These are phyloP conservation scores for Pinguiococcus pyrenoidosus DNA, from an alignment of 108 stramenopile species.

Conservation along the genomic window DNA sequence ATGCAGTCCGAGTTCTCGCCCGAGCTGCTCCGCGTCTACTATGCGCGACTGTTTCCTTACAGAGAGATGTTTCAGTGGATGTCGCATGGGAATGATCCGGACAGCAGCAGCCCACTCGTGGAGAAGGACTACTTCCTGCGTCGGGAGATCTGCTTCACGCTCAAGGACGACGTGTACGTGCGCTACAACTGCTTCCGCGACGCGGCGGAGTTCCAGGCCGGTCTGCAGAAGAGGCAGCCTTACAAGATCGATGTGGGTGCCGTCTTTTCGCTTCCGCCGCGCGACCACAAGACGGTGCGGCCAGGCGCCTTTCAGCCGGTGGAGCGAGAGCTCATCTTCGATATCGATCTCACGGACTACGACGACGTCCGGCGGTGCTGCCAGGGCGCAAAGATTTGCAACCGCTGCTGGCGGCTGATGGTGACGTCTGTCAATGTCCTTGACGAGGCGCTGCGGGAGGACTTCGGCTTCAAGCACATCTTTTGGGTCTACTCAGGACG, in stretches of 20 bases:
- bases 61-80: conserved; percentile 35
- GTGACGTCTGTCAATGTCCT: conserved; percentile 80
- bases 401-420: conserved; percentile 90
- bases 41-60: conserved; percentile 70
- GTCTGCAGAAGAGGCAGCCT: conserved; percentile 67
- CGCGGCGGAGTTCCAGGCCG: conserved; percentile 44
- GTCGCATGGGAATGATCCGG: conserved; percentile 33
- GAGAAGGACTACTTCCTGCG: conserved; percentile 37
- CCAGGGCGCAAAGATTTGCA: conserved; percentile 68
- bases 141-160: conserved; percentile 93
- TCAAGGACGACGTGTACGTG: conserved; percentile 92
- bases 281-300: conserved; percentile 25
- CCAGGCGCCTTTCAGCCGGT: conserved; percentile 61
- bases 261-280: conserved; percentile 61
- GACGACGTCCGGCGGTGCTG: conserved; percentile 93
- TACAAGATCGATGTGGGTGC: conserved; percentile 99
- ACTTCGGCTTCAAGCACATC: conserved; percentile 92
- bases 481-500: conserved; percentile 97
- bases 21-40: conserved; percentile 80
- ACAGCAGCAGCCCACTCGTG: conserved; percentile 31
- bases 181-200: conserved; percentile 49
- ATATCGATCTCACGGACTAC: conserved; percentile 98
- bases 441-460: conserved; percentile 43
- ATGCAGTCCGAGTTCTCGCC: conserved; percentile 75
- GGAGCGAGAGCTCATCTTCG: conserved; percentile 95